Percentiles rank a stretch among this genome's conserved stretches.
These are phyloP conservation scores for Nidularia pulvinata DNA, from an alignment of 768 basidiomycete species.

Conservation along the genomic window DNA sequence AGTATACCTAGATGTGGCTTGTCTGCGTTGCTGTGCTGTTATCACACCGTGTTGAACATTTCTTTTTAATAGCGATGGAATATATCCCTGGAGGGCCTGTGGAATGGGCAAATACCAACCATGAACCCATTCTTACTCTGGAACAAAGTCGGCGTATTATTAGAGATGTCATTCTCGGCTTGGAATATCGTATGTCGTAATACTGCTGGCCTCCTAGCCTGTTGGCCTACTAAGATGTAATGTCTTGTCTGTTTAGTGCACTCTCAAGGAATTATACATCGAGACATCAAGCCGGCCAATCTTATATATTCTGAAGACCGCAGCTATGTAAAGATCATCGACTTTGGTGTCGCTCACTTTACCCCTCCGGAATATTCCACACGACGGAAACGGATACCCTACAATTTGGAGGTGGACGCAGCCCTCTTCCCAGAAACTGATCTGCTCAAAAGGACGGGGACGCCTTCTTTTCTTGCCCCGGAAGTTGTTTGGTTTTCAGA, in stretches of 20 bases:
- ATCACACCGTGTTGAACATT: background rate
- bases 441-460: constrained; percentile 36
- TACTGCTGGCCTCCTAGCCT: too few species aligned
- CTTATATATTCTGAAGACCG: constrained; percentile 57
- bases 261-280: constrained; percentile 68
- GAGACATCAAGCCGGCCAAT: constrained; percentile 92
- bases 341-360: constrained; percentile 68
- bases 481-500: constrained; percentile 42
- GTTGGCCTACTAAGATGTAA: too few species aligned
- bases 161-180: constrained; percentile 36
- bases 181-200: constrained; percentile 43
- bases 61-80: constrained; percentile 30
- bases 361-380: constrained; percentile 10
- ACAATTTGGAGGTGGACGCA: too few species aligned
- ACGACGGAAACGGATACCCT: constrained; percentile 5
- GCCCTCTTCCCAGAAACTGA: constrained; percentile 35
- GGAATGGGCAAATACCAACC: constrained; percentile 28
- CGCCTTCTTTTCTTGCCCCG: constrained; percentile 42
- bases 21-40: too few species aligned
- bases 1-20: too few species aligned
- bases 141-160: constrained; percentile 37
- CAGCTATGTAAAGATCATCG: constrained; percentile 82
- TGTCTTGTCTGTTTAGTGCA: too few species aligned
- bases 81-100: constrained; percentile 40
- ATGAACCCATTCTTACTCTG: constrained; percentile 28